These are phyloP conservation scores for Xerocomellus dryophilus DNA, from an alignment of 768 basidiomycete species.

Conservation along the genomic window DNA sequence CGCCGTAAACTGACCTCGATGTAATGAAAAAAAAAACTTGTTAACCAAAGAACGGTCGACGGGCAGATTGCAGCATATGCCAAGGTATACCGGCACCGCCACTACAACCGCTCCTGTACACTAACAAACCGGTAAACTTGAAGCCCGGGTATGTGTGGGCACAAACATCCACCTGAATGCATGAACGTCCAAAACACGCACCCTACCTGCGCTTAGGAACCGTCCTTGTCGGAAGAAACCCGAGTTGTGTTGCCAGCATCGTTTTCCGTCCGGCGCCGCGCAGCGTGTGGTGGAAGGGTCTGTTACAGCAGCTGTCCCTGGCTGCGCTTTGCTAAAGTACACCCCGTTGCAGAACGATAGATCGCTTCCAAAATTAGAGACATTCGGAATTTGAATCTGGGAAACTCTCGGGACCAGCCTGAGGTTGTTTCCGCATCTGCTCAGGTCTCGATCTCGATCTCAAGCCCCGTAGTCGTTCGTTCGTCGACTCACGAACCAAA, in stretches of 20 bases:
- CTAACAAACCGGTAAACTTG: not conserved
- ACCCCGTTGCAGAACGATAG: no score
- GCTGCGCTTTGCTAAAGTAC: not conserved
- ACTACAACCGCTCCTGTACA: not conserved
- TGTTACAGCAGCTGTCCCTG: not conserved
- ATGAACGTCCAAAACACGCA: not conserved
- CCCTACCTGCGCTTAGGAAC: not conserved
- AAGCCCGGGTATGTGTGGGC: not conserved
- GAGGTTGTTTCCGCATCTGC: no score
- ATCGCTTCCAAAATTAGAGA: no score
- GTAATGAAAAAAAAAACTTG: not conserved
- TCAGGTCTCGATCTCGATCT: no score
- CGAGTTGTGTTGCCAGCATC: not conserved
- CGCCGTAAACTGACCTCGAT: not conserved
- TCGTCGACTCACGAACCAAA: no score
- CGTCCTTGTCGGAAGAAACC: constrained; percentile 2
- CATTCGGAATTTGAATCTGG: no score
- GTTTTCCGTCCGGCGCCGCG: not conserved
- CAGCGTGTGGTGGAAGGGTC: not conserved
- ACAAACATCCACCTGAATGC: not conserved
- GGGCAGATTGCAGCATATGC: no score
- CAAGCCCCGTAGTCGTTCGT: no score
- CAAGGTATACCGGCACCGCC: not conserved
- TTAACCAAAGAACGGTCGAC: no score
- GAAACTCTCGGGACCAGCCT: no score